A percentile compares a stretch with the other conserved stretches of the same genome.
Evolutionary conservation across 352 stramenopile species (phyloP).

Genomic region (Phytopythium sindhum): DNA sequence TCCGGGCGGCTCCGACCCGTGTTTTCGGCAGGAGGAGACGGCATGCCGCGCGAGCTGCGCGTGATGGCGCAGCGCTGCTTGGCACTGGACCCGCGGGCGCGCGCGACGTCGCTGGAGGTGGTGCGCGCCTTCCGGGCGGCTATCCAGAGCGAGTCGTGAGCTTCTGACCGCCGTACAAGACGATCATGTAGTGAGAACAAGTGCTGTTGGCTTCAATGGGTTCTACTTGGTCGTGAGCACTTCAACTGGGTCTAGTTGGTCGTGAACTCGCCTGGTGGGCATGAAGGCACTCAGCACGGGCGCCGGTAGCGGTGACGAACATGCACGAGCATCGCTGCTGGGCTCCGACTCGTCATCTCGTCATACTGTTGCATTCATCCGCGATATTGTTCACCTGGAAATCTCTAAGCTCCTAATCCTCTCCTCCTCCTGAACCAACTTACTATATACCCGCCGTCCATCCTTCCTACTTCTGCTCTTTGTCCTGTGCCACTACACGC

Average conservation of each 20-base stretch:
- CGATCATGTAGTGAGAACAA: too few species aligned
- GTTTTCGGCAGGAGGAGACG: constrained; percentile 9
- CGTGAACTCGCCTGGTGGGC: too few species aligned
- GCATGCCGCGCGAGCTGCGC: constrained; percentile 20
- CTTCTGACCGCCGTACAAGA: too few species aligned
- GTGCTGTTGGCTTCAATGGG: too few species aligned
- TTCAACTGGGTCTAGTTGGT: too few species aligned
- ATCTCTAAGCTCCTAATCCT: not conserved
- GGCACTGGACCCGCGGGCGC: constrained; percentile 10
- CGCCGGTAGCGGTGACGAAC: too few species aligned
- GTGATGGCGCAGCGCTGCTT: constrained; percentile 27
- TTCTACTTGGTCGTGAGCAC: too few species aligned
- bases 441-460: not conserved
- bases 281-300: too few species aligned
- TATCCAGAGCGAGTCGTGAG: not conserved
- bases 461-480: not conserved
- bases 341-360: not conserved
- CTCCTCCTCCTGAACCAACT: not conserved
- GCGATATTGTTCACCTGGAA: not conserved
- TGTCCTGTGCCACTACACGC: not conserved
- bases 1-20: constrained; percentile 20
- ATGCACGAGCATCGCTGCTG: not conserved
- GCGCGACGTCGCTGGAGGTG: not conserved
- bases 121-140: not conserved
- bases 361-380: constrained; percentile 5